Base-by-base conservation (phyloP, 2,329 filamentous ascomycete species). In the Penicillium griseofulvum region DNA sequence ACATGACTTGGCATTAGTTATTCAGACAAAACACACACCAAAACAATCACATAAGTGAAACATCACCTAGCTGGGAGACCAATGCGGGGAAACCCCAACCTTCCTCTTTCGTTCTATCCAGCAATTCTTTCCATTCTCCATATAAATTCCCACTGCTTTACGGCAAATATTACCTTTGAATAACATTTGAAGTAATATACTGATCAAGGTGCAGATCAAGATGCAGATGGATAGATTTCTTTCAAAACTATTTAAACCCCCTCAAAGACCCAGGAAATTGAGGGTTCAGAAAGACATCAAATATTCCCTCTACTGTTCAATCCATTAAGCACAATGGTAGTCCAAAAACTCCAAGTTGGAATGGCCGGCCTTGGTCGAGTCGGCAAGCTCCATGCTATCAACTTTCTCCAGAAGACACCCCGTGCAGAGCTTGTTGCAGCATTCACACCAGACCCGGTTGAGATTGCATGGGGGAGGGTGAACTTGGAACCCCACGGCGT, bases 401-500 rank as follows among this genome's bases (percentile, higher is more conserved):
- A 79, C 60, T 75, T 80, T 49, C 67, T 78, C 19, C 68, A 77
- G 57, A 69, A 71, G 31, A 76, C 74, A 2, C 77, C 78, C 26
- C 75, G 77, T 33, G 77, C 79, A 24, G 65, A 80, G 31, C 68
- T 82, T 17, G 72, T 81, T 28, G 78, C 78, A 19, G 78, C 72
- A 9, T 78, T 74, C 54, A 76, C 76, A 6, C 76, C 77, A 6
- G 76, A 77, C 17, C 59, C 68, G 5, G 69, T 65, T 6, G 78
- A 80, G 60, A 65, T 77, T 5, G 57, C 73, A 9, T 83, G 81
- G 81, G 81, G 78, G 0, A 70, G 72, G 49, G 60, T 74, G 56
- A 71, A 79, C 56, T 74, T 83, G 11, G 77, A 77, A 56, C 79
- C 78, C 7, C 78, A 72, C 58, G 81, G 80, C 7, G 78, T 81